Evolutionary conservation across 345 rosid genomes (phyloP), one percentile per base, ranked within the genome.

Genomic region (Mercurialis annua): DNA sequence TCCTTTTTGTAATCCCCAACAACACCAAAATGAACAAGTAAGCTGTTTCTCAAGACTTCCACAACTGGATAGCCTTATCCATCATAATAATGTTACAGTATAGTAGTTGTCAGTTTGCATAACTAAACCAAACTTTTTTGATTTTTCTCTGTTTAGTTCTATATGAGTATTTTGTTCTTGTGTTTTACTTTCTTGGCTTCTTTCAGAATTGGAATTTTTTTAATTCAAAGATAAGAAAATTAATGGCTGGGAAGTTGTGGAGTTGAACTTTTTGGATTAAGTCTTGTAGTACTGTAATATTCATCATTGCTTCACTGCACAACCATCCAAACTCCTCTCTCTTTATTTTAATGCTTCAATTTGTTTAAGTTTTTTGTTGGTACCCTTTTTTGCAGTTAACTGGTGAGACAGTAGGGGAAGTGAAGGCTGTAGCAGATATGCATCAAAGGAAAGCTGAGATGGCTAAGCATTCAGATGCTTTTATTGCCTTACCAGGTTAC

Each of bases 401-500:
- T 84, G 99, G 99, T 75, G 95, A 86, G 82, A 94, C 99, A 76
- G 96, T 94, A 57, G 97, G 99, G 79, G 99, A 94, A 83, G 98
- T 94, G 81, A 94, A 90, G 84, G 99, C 99, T 67, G 97, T 94
- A 62, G 95, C 98, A 71, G 99, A 80, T 73, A 94, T 94, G 99
- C 99, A 94, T 73, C 98, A 94, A 84, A 87, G 99, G 76, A 94
- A 94, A 77, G 98, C 97, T 50, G 99, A 94, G 90, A 94, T 94
- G 97, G 96, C 99, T 71, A 94, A 89, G 89, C 99, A 89, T 81
- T 94, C 99, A 72, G 99, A 94, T 85, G 99, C 95, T 72, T 94
- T 94, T 81, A 91, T 94, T 83, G 99, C 99, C 83, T 91, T 94
- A 66, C 99, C 99, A 85, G 99, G 98, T 93, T 78, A 75, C 81